A percentile compares a stretch with the other conserved stretches of the same genome.
phyloP scores from a whole-genome alignment of 441 rosid species.

The Euphorbia corollata region DNA sequence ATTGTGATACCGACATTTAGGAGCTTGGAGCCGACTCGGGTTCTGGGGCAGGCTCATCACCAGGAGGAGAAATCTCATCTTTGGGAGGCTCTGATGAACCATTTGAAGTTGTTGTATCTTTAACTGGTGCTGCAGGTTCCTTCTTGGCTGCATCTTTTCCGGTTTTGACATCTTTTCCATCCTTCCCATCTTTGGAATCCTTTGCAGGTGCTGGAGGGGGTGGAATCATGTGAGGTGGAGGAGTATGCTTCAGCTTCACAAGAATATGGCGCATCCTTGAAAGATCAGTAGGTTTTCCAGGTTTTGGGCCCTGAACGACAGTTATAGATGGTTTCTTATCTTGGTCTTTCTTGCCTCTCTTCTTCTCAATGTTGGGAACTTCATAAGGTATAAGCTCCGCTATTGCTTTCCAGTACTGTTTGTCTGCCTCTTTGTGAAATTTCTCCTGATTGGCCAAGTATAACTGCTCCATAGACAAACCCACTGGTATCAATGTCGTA shows the following conservation, averaged over 20 bases:
- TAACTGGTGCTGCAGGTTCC: constrained; percentile 22
- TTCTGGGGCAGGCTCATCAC: constrained; percentile 29
- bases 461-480: constrained; percentile 34
- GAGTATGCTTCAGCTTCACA: constrained; percentile 72
- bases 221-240: constrained; percentile 88
- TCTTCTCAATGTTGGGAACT: constrained; percentile 64
- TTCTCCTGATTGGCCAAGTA: constrained; percentile 64
- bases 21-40: constrained; percentile 33
- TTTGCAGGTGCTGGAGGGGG: constrained; percentile 51
- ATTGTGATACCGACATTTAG: constrained; percentile 16
- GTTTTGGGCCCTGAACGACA: constrained; percentile 85
- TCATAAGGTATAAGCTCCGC: constrained; percentile 65
- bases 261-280: constrained; percentile 83
- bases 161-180: constrained; percentile 33
- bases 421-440: constrained; percentile 64
- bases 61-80: constrained; percentile 26
- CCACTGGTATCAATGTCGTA: not conserved
- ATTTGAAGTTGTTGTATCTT: constrained; percentile 26
- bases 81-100: constrained; percentile 26
- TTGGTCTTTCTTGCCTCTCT: constrained; percentile 78
- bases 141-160: constrained; percentile 27
- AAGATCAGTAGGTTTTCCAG: constrained; percentile 90
- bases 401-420: constrained; percentile 73
- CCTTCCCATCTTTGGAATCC: constrained; percentile 44
- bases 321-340: constrained; percentile 62